Evolutionary conservation across 1,284 basidiomycete species (phyloP).

Genomic region (Ceratobasidium sp.): DNA sequence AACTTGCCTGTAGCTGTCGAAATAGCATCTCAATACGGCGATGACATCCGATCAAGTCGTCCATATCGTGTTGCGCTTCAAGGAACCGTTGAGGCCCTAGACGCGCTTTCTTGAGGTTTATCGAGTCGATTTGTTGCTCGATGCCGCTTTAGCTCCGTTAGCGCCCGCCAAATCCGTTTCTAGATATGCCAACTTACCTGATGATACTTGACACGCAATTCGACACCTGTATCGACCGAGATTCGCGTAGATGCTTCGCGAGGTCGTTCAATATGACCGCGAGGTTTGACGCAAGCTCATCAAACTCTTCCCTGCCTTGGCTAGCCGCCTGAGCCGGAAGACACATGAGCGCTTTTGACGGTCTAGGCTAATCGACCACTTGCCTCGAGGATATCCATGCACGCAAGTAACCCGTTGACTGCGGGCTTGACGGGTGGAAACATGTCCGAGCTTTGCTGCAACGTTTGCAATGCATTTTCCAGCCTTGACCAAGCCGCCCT

Average conservation of each 20-base stretch:
- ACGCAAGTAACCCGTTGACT: no score
- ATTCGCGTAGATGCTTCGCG: not conserved
- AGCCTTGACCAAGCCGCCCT: no score
- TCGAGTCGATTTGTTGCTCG: not conserved
- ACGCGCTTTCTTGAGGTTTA: not conserved
- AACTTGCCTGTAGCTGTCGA: not conserved
- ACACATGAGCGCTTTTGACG: no score
- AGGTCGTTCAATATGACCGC: not conserved
- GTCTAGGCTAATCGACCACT: no score
- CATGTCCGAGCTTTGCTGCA: no score
- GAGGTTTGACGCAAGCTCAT: constrained; percentile 1
- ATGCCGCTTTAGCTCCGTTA: not conserved
- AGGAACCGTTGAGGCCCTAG: not conserved
- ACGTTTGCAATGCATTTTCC: no score
- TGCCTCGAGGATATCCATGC: no score
- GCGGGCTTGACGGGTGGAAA: no score
- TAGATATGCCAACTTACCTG: not conserved
- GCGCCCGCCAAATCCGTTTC: not conserved
- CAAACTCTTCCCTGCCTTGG: not conserved
- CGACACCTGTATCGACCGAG: not conserved
- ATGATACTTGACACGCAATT: not conserved
- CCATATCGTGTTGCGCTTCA: not conserved
- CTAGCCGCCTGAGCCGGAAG: no score
- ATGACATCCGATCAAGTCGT: not conserved
- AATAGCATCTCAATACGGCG: not conserved